Evolutionary conservation across 106 monocot species (phyloP).

Genomic region (Acorus gramineus): DNA sequence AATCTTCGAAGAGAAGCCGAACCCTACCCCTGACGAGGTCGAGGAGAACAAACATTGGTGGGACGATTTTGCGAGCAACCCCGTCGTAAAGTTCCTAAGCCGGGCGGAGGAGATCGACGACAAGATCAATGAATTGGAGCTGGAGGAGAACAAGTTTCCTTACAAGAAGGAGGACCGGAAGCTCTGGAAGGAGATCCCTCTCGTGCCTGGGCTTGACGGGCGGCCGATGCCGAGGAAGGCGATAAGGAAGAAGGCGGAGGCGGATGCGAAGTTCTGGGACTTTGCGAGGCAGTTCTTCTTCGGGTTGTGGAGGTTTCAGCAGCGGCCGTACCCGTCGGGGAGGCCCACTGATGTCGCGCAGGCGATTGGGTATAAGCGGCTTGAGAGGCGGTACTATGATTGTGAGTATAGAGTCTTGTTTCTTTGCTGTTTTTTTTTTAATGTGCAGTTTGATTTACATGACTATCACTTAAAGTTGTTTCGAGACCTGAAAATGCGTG

Average conservation of each 20-base stretch:
- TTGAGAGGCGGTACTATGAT: conserved; percentile 82
- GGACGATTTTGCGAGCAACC: conserved; percentile 47
- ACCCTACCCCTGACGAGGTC: conserved; percentile 58
- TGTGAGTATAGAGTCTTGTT: conserved; percentile 39
- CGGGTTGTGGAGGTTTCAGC: conserved; percentile 73
- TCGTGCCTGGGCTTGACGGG: conserved; percentile 60
- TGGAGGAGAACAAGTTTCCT: conserved; percentile 62
- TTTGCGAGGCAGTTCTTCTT: conserved; percentile 82
- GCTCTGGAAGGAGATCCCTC: conserved; percentile 62
- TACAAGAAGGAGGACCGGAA: conserved; percentile 54
- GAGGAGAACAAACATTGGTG: conserved; percentile 67
- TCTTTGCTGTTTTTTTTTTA: not conserved
- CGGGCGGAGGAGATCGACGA: conserved; percentile 51
- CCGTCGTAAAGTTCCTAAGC: conserved; percentile 61
- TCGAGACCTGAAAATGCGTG: too few relatives aligned
- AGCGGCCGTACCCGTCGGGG: conserved; percentile 68
- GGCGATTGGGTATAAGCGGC: conserved; percentile 65
- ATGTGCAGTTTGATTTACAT: too few relatives aligned
- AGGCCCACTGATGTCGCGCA: conserved; percentile 70
- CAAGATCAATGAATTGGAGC: conserved; percentile 59
- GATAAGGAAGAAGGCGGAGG: conserved; percentile 58
- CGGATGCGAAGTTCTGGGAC: conserved; percentile 79
- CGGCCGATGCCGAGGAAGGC: conserved; percentile 76
- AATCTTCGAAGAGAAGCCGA: conserved; percentile 35
- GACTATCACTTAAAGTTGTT: too few relatives aligned